Base-by-base conservation (phyloP, 73 alveolate species). In the Stentor roeselii region DNA sequence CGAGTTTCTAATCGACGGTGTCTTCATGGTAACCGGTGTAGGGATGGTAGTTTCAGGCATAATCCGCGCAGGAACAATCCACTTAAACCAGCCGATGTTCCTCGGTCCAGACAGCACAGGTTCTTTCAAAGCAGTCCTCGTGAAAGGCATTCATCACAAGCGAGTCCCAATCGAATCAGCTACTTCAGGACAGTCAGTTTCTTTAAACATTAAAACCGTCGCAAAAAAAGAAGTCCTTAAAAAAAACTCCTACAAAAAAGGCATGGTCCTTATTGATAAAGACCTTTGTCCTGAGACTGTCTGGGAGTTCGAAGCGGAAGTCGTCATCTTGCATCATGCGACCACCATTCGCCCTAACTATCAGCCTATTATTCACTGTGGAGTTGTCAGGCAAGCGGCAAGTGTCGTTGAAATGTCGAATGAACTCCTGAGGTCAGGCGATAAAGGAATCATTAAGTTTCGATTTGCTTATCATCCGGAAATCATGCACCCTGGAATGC, bases 21-120 rank as follows among this genome's bases (percentile, higher is more conserved):
- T 93, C 42, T 76, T 27, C 39, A 39, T 39, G 74, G 95, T 89
- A 37, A 94, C 97, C 6, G 98, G 98, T 75, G 97, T 93, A 14
- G 99, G 99, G n/a, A 76, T 94, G 37, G 94, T 96, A 6, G 94
- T 86, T 38, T 92, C 98, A 39, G 99, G 99, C 37, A 90, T 91
- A 37, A 75, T 96, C 15, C 86, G 84, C n/a, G 75, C 98, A 4
- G 99, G 99, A 60, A 89, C 87, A 42, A 93, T 93, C 4, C 82
- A 59, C 37, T 86, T 87, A 15, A 92, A 91, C 39, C 92, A 94
- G 58, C 83, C 82, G 42, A 82, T 95, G 30, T 30, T 88, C 60
- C 85, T 96, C 6, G 99, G 99, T 3, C 99, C 99, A 21, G 95
- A 91, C 74, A 59, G 78, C 42, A 90, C 90, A 11, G 97, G 96